Percentiles rank a stretch among this genome's conserved stretches.
Evolutionary conservation across 2,329 filamentous ascomycete genomes (phyloP).

Genomic region (Huntiella moniliformis): DNA sequence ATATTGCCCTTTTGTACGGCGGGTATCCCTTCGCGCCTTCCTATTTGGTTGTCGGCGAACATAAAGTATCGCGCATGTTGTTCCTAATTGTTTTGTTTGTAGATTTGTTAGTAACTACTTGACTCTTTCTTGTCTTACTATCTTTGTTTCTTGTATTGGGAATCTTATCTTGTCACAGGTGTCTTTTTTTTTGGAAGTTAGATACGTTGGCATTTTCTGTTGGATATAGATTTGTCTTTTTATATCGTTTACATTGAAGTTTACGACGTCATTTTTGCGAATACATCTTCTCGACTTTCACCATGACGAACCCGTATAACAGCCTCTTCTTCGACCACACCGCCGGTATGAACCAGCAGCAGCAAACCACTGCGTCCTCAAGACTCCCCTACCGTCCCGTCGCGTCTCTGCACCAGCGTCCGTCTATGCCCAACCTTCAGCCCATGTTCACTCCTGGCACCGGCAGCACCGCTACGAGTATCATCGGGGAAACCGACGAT

Average conservation of each 20-base stretch:
- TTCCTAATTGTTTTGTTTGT: not conserved
- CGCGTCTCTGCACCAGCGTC: not conserved
- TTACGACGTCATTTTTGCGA: not conserved
- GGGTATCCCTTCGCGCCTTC: not conserved
- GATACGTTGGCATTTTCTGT: no score
- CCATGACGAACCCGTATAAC: conserved; percentile 3
- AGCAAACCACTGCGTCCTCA: no score
- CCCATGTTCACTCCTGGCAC: not conserved
- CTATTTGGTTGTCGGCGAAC: conserved; percentile 1
- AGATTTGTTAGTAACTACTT: not conserved
- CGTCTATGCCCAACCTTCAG: not conserved
- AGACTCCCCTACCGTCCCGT: no score
- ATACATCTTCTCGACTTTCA: not conserved
- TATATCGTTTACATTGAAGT: not conserved
- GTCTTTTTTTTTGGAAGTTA: no score
- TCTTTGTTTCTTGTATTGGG: not conserved
- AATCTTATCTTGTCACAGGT: no score
- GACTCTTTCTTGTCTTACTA: not conserved
- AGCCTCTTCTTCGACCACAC: not conserved
- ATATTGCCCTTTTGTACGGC: no score
- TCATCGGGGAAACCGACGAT: no score
- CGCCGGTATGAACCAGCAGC: not conserved
- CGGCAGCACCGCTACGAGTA: not conserved
- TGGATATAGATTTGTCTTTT: not conserved
- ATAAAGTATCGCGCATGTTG: not conserved